Base-by-base conservation (phyloP, 164 flowering plant genomes). In the Sextonia rubra region DNA sequence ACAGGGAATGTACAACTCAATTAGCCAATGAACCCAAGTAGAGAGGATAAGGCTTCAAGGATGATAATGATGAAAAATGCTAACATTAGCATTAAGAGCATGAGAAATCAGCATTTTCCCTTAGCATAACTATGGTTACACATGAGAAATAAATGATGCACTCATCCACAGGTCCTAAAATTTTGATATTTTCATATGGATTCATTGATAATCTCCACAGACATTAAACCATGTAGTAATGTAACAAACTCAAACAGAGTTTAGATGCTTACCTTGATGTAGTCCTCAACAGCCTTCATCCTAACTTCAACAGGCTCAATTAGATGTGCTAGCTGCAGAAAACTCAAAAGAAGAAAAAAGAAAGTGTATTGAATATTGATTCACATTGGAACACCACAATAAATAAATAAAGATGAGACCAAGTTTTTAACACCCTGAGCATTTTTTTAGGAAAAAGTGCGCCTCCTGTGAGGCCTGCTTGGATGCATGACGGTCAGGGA, bases 241-340 rank as follows among this genome's bases (percentile, higher is more conserved):
- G 58, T 15, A 15, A 14, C 20, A 52, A 52, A 52, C 18, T 2
- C 12, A 5, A 5, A 5, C 44, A 37, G 44, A 37, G 8, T 52
- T 52, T 52, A 15, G 14, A 52, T 64, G 18, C 8, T 29, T 73
- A 90, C 98, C 97, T 91, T 89, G 68, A 92, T 90, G 81, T 83
- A 94, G 60, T 83, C 82, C 77, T 86, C 80, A 55, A 92, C 97
- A 81, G 83, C 88, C 48, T 74, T 76, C 88, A 86, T 91, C 80
- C 98, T 82, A 52, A 76, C 83, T 70, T 90, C 91, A 76, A 91
- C 81, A 12, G 97, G 93, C 76, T 92, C 86, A 69, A 94, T 92
- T 12, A 92, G 74, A 44, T 91, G 80, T n/a, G 89, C 70, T 70
- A 84, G 85, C 97, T 92, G 88, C 82, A 82, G 72, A 64, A 25